Evolutionary conservation across 306 rosid species (phyloP), one percentile per base, ranked within the genome.

Genomic region (Medicago lupulina): DNA sequence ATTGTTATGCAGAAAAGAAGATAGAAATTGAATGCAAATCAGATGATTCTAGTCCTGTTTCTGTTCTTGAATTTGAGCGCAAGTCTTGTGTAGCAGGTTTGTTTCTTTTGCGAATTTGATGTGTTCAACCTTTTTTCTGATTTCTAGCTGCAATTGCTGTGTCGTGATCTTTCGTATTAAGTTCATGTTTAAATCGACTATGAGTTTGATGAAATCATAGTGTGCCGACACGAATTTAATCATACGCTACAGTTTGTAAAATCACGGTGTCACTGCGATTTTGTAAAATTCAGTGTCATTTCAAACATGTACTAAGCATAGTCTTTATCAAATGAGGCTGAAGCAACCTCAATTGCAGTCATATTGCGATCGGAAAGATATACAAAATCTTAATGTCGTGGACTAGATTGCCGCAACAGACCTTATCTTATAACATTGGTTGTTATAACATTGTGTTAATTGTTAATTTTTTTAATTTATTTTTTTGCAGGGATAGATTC

Each of bases 1-100:
- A n/a, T 55, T 76, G 51, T 65, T 67, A 49, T 49, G 65, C 49
- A 21, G 76, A 72, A 54, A 78, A 87, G 25, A 79, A 57, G 17
- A 28, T 67, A 11, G 92, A 89, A 82, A 16, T 75, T 15, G 89
- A 87, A 25, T 71, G 39, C n/a, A 85, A 84, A 58, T 82, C 89
- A 7, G 91, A 94, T 71, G 98, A 94, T 65, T 73, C 80, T 41
- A 94, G 97, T 76, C 97, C 97, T 1, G 95, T 92, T 80, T 94
- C 98, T 64, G 92, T 92, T 38, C 96, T 94, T 25, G 90, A 91
- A 25, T 82, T 76, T 77, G 83, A 90, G 79, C 73, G 83, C 3
- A 58, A 82, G 63, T 71, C 46, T 61, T 77, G 75, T 17, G 80
- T 51, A 61, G 41, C 90, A 87, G 98, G 98, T 90, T 79, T 43